Conservation (phyloP, 1,284 basidiomycete species). For the Cerioporus squamosus region DNA sequence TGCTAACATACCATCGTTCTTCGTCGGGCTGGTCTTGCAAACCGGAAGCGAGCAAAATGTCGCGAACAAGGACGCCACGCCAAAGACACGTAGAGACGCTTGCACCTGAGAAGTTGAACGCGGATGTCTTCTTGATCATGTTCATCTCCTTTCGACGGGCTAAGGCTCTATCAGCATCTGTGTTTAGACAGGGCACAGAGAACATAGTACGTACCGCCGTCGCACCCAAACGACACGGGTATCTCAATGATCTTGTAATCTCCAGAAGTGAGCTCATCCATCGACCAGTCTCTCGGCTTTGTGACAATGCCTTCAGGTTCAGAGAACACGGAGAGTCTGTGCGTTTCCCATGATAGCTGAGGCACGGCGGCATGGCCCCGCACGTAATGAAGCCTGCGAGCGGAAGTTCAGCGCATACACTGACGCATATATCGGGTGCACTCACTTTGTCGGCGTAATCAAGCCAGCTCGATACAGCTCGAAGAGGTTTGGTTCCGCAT, state of each 20-base stretch:
- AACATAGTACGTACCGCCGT: conserved; percentile 21
- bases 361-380: conserved; percentile 29
- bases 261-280: conserved; percentile 26
- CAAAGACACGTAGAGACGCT: conserved; percentile 22
- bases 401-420: not conserved
- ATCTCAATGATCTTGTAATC: conserved; percentile 23
- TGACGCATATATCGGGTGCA: not conserved
- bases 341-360: conserved; percentile 28
- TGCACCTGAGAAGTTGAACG: conserved; percentile 24
- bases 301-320: conserved; percentile 17
- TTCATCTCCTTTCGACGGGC: conserved; percentile 30
- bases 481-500: conserved; percentile 24
- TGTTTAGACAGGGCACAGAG: not conserved
- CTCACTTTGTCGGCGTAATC: conserved; percentile 28
- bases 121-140: conserved; percentile 27
- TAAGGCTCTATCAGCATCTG: not conserved
- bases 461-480: conserved; percentile 25
- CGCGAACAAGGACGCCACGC: conserved; percentile 27
- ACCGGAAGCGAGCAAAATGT: conserved; percentile 26
- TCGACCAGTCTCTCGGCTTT: conserved; percentile 23
- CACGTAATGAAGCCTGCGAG: conserved; percentile 27
- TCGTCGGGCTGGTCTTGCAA: conserved; percentile 19
- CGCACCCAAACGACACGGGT: conserved; percentile 29
- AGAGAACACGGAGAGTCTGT: conserved; percentile 22
- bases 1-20: conserved; percentile 24